Conservation (phyloP, 345 rosid genomes). For the Arabidopsis suecica region DNA sequence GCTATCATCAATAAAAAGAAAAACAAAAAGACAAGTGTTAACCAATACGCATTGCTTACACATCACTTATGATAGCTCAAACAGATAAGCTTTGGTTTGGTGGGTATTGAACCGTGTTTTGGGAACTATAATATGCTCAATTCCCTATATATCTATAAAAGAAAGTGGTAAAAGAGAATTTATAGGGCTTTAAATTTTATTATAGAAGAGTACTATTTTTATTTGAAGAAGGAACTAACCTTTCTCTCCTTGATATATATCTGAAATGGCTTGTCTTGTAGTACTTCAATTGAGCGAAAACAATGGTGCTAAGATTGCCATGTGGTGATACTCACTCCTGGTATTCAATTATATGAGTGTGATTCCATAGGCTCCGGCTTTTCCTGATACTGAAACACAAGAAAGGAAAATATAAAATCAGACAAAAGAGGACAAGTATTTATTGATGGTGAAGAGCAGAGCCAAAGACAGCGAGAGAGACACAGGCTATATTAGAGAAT, state of each 20-base stretch:
- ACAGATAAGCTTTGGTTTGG: constrained; percentile 43
- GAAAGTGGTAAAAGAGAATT: constrained; percentile 1
- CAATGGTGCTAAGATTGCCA: constrained; percentile 50
- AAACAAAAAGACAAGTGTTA: constrained; percentile 23
- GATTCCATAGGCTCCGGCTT: constrained; percentile 43
- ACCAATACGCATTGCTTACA: constrained; percentile 44
- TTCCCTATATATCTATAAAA: constrained; percentile 30
- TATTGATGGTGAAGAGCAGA: constrained; percentile 38
- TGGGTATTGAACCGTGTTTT: constrained; percentile 41
- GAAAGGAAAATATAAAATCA: constrained; percentile 22
- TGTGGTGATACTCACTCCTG: constrained; percentile 46
- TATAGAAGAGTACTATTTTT: constrained; percentile 37
- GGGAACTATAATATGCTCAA: constrained; percentile 38
- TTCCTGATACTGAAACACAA: constrained; percentile 38
- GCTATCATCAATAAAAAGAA: constrained; percentile 11
- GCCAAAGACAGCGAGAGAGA: constrained; percentile 39
- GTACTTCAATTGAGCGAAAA: constrained; percentile 50
- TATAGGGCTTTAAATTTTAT: neutral
- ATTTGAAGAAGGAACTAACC: constrained; percentile 30
- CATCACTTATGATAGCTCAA: constrained; percentile 39
- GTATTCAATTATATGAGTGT: constrained; percentile 49
- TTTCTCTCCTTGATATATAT: constrained; percentile 43
- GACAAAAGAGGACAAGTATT: constrained; percentile 38
- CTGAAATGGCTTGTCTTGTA: constrained; percentile 56
- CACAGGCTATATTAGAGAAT: constrained; percentile 34